Evolutionary conservation across 2,329 filamentous ascomycete species (phyloP).

Genomic region (Talaromyces pinophilus): DNA sequence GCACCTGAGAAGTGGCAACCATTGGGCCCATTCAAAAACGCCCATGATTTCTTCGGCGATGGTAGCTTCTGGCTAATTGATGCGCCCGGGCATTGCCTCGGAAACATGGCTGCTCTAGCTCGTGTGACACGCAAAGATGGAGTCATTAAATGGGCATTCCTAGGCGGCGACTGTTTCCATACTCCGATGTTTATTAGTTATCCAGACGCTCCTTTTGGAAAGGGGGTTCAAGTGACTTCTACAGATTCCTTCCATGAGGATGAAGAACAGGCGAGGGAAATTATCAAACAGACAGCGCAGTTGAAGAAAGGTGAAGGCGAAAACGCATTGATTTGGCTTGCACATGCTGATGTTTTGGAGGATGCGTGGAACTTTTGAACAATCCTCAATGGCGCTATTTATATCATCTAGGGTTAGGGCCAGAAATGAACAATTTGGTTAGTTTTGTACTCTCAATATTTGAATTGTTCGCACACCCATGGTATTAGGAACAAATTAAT

Average conservation of each 20-base stretch:
- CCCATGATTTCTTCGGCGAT: slow-evolving; percentile 43
- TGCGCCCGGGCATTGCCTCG: slow-evolving; percentile 41
- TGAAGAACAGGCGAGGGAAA: slow-evolving; percentile 13
- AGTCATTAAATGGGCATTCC: slow-evolving; percentile 12
- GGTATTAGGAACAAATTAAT: no score
- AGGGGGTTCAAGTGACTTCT: slow-evolving; percentile 10
- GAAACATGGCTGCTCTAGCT: slow-evolving; percentile 44
- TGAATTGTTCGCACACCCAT: no score
- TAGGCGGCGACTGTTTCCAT: slow-evolving; percentile 19
- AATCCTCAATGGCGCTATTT: background rate
- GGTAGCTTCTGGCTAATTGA: slow-evolving; percentile 43
- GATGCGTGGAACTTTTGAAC: slow-evolving; percentile 16
- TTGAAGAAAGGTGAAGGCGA: slow-evolving; percentile 11
- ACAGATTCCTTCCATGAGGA: slow-evolving; percentile 16
- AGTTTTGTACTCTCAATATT: no score
- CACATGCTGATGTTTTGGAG: slow-evolving; percentile 7
- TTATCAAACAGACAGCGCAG: slow-evolving; percentile 13
- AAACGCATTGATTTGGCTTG: slow-evolving; percentile 15
- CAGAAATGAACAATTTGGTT: background rate
- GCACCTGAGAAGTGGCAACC: slow-evolving; percentile 29
- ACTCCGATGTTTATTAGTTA: slow-evolving; percentile 2
- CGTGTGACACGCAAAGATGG: slow-evolving; percentile 12
- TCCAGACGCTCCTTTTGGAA: slow-evolving; percentile 19
- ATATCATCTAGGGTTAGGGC: background rate
- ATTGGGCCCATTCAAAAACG: slow-evolving; percentile 40